Conservation (phyloP, 2,329 filamentous ascomycete species). For the Talaromyces sp. region DNA sequence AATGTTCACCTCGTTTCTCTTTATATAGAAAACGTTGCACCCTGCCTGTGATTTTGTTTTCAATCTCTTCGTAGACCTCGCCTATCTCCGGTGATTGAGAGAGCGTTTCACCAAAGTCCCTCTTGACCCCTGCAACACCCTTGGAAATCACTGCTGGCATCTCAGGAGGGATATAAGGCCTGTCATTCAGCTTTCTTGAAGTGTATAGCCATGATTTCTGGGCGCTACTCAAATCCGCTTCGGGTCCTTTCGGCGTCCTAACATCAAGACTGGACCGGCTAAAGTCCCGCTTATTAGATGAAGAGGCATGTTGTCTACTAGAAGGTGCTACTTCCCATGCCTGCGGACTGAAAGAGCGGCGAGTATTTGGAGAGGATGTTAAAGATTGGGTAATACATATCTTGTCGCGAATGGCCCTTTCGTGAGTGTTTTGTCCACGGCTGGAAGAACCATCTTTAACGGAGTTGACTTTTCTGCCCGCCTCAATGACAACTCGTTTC, state of each 20-base stretch:
- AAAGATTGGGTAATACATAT: neutral
- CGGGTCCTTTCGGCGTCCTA: neutral
- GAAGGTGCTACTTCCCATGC: slow-evolving; percentile 7
- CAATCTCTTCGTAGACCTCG: slow-evolving; percentile 18
- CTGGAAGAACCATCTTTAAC: neutral
- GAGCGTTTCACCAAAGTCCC: neutral
- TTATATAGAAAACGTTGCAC: slow-evolving; percentile 14
- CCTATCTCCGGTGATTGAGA: slow-evolving; percentile 15
- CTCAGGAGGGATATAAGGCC: neutral
- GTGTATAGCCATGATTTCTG: neutral
- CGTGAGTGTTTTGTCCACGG: neutral
- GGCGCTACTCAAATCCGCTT: neutral
- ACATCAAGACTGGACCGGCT: neutral
- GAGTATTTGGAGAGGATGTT: neutral
- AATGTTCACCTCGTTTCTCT: neutral
- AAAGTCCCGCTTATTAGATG: neutral
- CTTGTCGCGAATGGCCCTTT: neutral
- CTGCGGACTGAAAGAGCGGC: slow-evolving; percentile 11
- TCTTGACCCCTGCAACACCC: neutral
- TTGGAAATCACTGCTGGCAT: neutral
- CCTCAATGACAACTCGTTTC: neutral
- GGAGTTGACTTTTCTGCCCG: neutral
- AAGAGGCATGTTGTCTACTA: neutral
- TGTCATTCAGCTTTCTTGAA: neutral
- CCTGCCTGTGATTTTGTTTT: slow-evolving; percentile 17